Conservation (phyloP, 2,329 filamentous ascomycete genomes). For the Xylariaceae sp. region DNA sequence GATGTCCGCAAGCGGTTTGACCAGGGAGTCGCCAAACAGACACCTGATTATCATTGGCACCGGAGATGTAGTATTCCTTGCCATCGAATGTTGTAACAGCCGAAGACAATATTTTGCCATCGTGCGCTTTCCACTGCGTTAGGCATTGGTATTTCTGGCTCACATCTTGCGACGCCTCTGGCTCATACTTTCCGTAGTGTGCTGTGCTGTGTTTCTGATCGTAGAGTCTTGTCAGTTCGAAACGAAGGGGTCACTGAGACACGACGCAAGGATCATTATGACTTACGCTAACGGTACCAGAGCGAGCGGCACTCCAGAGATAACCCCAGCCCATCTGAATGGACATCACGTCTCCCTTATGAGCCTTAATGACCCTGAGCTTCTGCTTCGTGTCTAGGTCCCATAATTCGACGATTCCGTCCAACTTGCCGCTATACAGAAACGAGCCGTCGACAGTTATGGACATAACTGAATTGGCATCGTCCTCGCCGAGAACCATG, state of each 20-base stretch:
- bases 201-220: constrained; percentile 60
- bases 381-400: constrained; percentile 92
- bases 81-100: constrained; percentile 64
- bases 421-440: constrained; percentile 81
- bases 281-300: constrained; percentile 75
- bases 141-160: constrained; percentile 81
- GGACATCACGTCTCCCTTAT: constrained; percentile 77
- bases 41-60: constrained; percentile 85
- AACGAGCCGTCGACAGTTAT: constrained; percentile 86
- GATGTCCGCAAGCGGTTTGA: constrained; percentile 36
- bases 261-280: not conserved
- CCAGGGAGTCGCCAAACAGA: constrained; percentile 76
- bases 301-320: constrained; percentile 83
- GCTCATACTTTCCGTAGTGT: constrained; percentile 54
- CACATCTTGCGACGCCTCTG: constrained; percentile 45
- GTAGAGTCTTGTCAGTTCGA: constrained; percentile 9
- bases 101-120: constrained; percentile 82
- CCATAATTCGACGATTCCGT: constrained; percentile 91
- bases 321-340: constrained; percentile 80
- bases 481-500: constrained; percentile 56
- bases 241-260: not conserved
- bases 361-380: constrained; percentile 76
- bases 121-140: constrained; percentile 73
- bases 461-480: constrained; percentile 64
- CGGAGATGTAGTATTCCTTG: constrained; percentile 84